Conservation (phyloP, 2,329 filamentous ascomycete species). For the Fusarium abutilonis region DNA sequence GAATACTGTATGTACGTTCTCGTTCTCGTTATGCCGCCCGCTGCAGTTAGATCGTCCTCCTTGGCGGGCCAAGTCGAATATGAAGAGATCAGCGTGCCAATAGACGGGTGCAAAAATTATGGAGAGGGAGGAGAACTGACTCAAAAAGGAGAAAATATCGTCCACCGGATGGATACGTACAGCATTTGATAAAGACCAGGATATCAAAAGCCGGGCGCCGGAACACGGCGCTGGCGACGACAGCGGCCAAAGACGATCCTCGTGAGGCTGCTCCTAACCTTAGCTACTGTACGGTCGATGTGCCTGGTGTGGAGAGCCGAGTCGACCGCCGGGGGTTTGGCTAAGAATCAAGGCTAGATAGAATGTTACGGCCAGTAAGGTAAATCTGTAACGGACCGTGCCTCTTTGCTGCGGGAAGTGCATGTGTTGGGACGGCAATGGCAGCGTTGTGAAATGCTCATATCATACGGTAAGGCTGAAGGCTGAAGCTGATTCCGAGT, state of each 20-base stretch:
- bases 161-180: background rate
- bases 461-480: background rate
- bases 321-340: conserved; percentile 13
- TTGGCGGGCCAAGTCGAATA: background rate
- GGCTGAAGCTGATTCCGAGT: background rate
- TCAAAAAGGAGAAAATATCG: conserved; percentile 23
- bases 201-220: conserved; percentile 13
- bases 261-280: background rate
- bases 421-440: background rate
- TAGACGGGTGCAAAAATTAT: background rate
- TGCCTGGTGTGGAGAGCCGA: conserved; percentile 25
- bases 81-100: background rate
- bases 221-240: conserved; percentile 15
- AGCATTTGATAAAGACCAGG: background rate
- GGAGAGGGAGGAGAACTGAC: conserved; percentile 9
- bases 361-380: too few species aligned
- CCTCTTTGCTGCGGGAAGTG: background rate
- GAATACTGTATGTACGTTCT: too few species aligned
- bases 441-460: too few species aligned
- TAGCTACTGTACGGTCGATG: conserved; percentile 18
- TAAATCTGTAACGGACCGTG: background rate
- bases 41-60: conserved; percentile 1
- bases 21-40: too few species aligned
- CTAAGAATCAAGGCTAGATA: background rate
- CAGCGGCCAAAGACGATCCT: background rate